These are phyloP conservation scores for Kockiozyma suomiensis DNA, from an alignment of 805 yeast genomes.

Conservation along the genomic window DNA sequence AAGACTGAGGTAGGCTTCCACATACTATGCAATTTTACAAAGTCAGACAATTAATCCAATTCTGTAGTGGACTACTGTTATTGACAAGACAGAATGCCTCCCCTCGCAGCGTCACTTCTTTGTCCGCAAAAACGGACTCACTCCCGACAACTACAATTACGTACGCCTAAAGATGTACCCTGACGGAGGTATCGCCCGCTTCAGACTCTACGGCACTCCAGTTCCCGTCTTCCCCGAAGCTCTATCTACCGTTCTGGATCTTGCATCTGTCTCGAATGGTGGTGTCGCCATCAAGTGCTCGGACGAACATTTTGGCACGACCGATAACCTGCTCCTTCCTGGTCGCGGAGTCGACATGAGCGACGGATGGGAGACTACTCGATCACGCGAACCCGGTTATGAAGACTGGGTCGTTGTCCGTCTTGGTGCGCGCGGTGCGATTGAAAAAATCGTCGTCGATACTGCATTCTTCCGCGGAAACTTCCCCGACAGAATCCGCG, in stretches of 20 bases:
- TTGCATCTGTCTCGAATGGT: slow-evolving; percentile 82
- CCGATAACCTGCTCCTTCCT: slow-evolving; percentile 84
- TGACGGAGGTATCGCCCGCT: slow-evolving; percentile 97
- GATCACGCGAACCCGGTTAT: slow-evolving; percentile 83
- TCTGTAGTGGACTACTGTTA: slow-evolving; percentile 68
- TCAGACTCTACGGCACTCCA: slow-evolving; percentile 84
- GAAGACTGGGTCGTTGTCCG: slow-evolving; percentile 88
- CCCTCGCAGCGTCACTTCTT: slow-evolving; percentile 88
- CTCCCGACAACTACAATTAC: slow-evolving; percentile 71
- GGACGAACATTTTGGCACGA: slow-evolving; percentile 94
- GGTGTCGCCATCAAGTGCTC: slow-evolving; percentile 83
- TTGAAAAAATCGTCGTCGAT: slow-evolving; percentile 70
- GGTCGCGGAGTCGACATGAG: slow-evolving; percentile 97
- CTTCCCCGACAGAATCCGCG: slow-evolving; percentile 77
- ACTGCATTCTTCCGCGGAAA: slow-evolving; percentile 95
- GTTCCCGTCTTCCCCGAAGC: slow-evolving; percentile 66
- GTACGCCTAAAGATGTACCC: slow-evolving; percentile 90
- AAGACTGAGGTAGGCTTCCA: slow-evolving; percentile 20
- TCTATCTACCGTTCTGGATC: slow-evolving; percentile 55
- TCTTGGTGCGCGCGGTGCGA: slow-evolving; percentile 65
- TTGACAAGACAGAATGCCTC: slow-evolving; percentile 78
- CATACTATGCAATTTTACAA: neutral
- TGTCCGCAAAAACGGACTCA: slow-evolving; percentile 56
- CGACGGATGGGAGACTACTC: slow-evolving; percentile 97
- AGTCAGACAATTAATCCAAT: neutral